phyloP scores from a whole-genome alignment of 176 grass and related monocot species.

The Triticum aestivum region DNA sequence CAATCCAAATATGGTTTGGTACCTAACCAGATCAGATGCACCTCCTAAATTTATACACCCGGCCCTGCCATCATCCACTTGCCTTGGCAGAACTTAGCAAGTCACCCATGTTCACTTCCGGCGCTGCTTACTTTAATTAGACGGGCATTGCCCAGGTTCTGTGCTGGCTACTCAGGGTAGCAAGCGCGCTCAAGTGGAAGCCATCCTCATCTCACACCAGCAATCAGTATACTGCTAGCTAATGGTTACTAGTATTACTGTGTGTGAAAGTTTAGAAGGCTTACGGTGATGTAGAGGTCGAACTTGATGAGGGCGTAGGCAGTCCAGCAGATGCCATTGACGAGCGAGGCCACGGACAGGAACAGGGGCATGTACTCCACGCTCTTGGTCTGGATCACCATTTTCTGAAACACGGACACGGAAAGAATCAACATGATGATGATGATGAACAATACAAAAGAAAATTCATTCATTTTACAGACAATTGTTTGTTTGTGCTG shows the following conservation, averaged over 20 bases:
- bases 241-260: not conserved
- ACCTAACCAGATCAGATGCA: not conserved
- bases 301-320: constrained; percentile 94
- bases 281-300: constrained; percentile 94
- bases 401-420: constrained; percentile 50
- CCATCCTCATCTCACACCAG: not conserved
- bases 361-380: constrained; percentile 98
- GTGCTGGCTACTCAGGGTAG: not conserved
- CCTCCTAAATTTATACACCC: not conserved
- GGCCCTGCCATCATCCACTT: not conserved
- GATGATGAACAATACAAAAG: not conserved
- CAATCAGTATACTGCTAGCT: not conserved
- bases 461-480: not conserved
- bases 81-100: not conserved
- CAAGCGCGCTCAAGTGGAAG: not conserved
- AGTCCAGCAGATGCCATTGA: constrained; percentile 94
- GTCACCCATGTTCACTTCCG: not conserved
- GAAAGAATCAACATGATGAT: not conserved
- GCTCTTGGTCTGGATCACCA: constrained; percentile 98
- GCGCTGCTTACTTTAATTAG: not conserved
- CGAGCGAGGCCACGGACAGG: constrained; percentile 74
- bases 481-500: not conserved
- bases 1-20: constrained; percentile 1
- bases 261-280: not conserved
- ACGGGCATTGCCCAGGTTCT: not conserved